phyloP scores from a whole-genome alignment of 306 rosid species.

The Vigna reflexopilosa region DNA sequence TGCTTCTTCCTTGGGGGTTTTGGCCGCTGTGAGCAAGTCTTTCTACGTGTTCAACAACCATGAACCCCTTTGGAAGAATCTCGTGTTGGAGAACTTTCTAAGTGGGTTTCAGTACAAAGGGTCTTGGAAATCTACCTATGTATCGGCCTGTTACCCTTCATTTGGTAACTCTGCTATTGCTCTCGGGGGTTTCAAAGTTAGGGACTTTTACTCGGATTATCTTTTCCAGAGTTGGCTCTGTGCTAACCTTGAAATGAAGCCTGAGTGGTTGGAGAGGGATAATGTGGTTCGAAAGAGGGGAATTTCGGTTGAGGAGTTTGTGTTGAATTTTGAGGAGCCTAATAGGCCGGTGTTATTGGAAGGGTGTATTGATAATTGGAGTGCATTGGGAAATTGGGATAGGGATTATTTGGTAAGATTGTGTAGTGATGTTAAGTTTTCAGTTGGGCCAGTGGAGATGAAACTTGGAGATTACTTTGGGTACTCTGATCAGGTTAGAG shows the following conservation, averaged over 20 bases:
- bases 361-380: slow-evolving; percentile 91
- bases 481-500: slow-evolving; percentile 77
- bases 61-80: slow-evolving; percentile 91
- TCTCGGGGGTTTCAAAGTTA: slow-evolving; percentile 60
- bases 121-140: slow-evolving; percentile 78
- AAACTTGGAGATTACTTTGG: slow-evolving; percentile 76
- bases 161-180: slow-evolving; percentile 46
- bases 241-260: slow-evolving; percentile 95
- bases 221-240: slow-evolving; percentile 98
- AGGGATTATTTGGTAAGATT: slow-evolving; percentile 71
- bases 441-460: slow-evolving; percentile 86
- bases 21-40: slow-evolving; percentile 80
- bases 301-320: slow-evolving; percentile 85
- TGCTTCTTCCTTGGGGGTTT: slow-evolving; percentile 66
- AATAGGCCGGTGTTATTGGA: slow-evolving; percentile 86
- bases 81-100: slow-evolving; percentile 68
- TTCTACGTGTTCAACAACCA: slow-evolving; percentile 72
- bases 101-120: slow-evolving; percentile 66
- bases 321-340: slow-evolving; percentile 71
- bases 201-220: slow-evolving; percentile 91
- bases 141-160: slow-evolving; percentile 61
- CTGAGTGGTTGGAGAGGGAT: slow-evolving; percentile 89
- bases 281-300: slow-evolving; percentile 71
- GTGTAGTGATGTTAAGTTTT: slow-evolving; percentile 74
- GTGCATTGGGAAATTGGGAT: slow-evolving; percentile 80